Percentiles rank a stretch among this genome's conserved stretches.
Evolutionary conservation across 2,329 filamentous ascomycete genomes (phyloP).

Genomic region (Whalleya microplaca): DNA sequence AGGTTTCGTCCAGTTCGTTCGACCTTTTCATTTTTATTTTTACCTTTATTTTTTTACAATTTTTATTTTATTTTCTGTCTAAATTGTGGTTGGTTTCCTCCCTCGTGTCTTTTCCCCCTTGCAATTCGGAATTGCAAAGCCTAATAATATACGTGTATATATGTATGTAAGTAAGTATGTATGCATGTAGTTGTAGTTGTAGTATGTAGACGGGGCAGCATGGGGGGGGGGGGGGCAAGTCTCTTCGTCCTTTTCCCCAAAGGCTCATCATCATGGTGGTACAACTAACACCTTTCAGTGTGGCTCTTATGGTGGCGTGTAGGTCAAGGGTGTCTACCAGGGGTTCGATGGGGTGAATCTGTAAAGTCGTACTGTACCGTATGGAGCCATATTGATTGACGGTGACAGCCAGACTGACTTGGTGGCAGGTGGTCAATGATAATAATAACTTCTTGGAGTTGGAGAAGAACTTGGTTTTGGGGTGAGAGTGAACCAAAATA

Average conservation of each 20-base stretch:
- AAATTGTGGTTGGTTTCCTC: too few species aligned
- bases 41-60: too few species aligned
- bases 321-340: constrained; percentile 24
- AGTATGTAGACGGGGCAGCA: too few species aligned
- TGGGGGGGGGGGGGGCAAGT: background rate
- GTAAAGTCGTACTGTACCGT: constrained; percentile 25
- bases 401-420: background rate
- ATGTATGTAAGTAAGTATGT: too few species aligned
- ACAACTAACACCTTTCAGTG: constrained; percentile 32
- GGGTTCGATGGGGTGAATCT: constrained; percentile 13
- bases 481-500: background rate
- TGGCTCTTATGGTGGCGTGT: constrained; percentile 32
- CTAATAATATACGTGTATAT: constrained; percentile 11
- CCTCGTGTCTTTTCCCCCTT: too few species aligned
- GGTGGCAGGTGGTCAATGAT: background rate
- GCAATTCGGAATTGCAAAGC: constrained; percentile 12
- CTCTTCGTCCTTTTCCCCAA: constrained; percentile 20
- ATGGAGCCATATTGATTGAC: background rate
- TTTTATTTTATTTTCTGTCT: too few species aligned
- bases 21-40: too few species aligned
- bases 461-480: background rate
- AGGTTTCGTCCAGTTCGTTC: too few species aligned
- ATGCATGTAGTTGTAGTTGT: too few species aligned
- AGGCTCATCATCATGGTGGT: constrained; percentile 31
- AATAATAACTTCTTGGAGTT: background rate